Conservation (phyloP, 331 rosid species). For the Erythrophleum ivorense region DNA sequence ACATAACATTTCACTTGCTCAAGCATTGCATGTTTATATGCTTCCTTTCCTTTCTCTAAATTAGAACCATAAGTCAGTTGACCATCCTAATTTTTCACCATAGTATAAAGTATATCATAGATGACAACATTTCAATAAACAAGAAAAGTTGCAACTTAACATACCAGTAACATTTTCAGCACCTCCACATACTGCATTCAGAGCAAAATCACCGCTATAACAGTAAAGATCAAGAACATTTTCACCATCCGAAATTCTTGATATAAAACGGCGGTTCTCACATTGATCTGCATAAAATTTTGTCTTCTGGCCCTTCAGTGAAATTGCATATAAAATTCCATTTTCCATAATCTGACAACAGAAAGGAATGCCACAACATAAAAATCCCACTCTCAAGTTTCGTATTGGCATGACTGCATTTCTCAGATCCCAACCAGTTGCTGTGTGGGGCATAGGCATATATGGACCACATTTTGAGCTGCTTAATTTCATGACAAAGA, state of each 20-base stretch:
- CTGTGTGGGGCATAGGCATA: not conserved
- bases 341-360: slow-evolving; percentile 80
- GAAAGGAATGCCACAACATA: slow-evolving; percentile 28
- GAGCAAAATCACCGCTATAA: slow-evolving; percentile 92
- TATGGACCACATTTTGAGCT: not conserved
- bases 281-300: slow-evolving; percentile 96
- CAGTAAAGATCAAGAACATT: slow-evolving; percentile 93
- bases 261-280: slow-evolving; percentile 83
- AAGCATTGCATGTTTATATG: not conserved
- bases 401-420: slow-evolving; percentile 26
- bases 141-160: slow-evolving; percentile 10
- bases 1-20: not conserved
- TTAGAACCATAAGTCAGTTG: slow-evolving; percentile 23
- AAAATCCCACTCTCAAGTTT: slow-evolving; percentile 29
- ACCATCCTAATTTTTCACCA: slow-evolving; percentile 22
- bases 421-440: slow-evolving; percentile 21
- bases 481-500: not conserved
- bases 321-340: slow-evolving; percentile 74
- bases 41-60: slow-evolving; percentile 30
- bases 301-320: slow-evolving; percentile 92
- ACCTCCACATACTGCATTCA: slow-evolving; percentile 82
- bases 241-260: slow-evolving; percentile 68
- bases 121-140: not conserved
- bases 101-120: slow-evolving; percentile 23
- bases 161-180: slow-evolving; percentile 82